A percentile compares a stretch with the other conserved stretches of the same genome.
Evolutionary conservation across 2,329 filamentous ascomycete genomes (phyloP).

Genomic region (Cercospora janseana): DNA sequence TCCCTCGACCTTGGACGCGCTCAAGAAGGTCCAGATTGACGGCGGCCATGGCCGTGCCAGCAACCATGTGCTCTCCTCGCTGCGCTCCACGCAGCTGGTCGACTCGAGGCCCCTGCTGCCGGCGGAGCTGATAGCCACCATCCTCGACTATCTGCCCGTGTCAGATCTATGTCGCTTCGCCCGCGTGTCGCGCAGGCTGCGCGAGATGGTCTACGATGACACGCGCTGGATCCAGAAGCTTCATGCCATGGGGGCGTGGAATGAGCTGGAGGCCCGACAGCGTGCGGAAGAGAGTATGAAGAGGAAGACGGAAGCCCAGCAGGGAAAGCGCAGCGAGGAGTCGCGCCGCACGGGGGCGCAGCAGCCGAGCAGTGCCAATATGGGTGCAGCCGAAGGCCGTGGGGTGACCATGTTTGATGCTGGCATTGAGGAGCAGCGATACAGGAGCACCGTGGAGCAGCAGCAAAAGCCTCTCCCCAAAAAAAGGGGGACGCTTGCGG

Average conservation of each 20-base stretch:
- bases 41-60: conserved; percentile 23
- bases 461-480: conserved; percentile 28
- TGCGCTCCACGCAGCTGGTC: conserved; percentile 78
- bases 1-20: conserved; percentile 31
- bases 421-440: conserved; percentile 62
- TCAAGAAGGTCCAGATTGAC: conserved; percentile 33
- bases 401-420: conserved; percentile 72
- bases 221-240: conserved; percentile 87
- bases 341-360: conserved; percentile 38
- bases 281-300: conserved; percentile 70
- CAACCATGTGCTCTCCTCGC: conserved; percentile 64
- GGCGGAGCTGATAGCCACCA: conserved; percentile 85
- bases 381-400: conserved; percentile 38
- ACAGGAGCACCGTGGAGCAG: conserved; percentile 43
- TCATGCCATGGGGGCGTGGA: conserved; percentile 86
- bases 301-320: conserved; percentile 57
- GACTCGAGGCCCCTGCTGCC: conserved; percentile 76
- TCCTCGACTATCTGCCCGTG: conserved; percentile 85
- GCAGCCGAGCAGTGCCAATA: conserved; percentile 39
- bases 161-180: conserved; percentile 83
- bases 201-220: conserved; percentile 99
- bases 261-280: conserved; percentile 79
- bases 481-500: conserved; percentile 46
- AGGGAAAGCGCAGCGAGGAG: conserved; percentile 43
- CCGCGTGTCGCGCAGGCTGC: conserved; percentile 77